A percentile compares a stretch with the other conserved stretches of the same genome.
Evolutionary conservation across 2,329 filamentous ascomycete species (phyloP).

Genomic region (Ophiostoma triangulosporum): DNA sequence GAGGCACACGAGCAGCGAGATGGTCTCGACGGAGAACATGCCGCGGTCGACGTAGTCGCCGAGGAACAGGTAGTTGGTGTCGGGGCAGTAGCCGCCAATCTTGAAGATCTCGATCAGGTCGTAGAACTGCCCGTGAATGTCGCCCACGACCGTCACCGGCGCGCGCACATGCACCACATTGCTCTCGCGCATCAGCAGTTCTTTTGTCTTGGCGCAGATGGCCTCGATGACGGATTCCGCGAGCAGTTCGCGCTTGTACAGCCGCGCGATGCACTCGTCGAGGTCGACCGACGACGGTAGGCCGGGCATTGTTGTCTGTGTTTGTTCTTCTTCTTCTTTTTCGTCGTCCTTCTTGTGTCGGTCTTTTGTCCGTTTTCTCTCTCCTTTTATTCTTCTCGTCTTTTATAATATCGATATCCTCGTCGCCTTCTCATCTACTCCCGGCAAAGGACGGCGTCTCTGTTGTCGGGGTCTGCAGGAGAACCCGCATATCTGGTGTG

Average conservation of each 20-base stretch:
- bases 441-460: slow-evolving; percentile 18
- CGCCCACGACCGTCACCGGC: slow-evolving; percentile 91
- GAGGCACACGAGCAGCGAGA: slow-evolving; percentile 90
- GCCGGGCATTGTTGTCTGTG: not conserved
- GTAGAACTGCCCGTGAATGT: slow-evolving; percentile 98
- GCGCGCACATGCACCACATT: slow-evolving; percentile 96
- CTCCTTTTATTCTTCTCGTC: not conserved
- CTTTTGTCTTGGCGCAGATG: slow-evolving; percentile 98
- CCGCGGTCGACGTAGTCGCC: slow-evolving; percentile 97
- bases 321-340: too few species aligned
- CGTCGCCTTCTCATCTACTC: slow-evolving; percentile 11
- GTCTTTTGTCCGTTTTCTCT: not conserved
- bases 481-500: slow-evolving; percentile 17
- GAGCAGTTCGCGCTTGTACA: slow-evolving; percentile 94
- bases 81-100: slow-evolving; percentile 91
- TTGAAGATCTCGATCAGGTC: slow-evolving; percentile 99
- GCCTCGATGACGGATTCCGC: slow-evolving; percentile 95
- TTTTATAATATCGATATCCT: not conserved
- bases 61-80: slow-evolving; percentile 96
- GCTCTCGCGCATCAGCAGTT: slow-evolving; percentile 98
- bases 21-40: slow-evolving; percentile 97
- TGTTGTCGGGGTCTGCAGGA: slow-evolving; percentile 17
- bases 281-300: slow-evolving; percentile 82
- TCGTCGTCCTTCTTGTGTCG: too few species aligned
- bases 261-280: slow-evolving; percentile 92